A percentile compares a stretch with the other conserved stretches of the same genome.
These are phyloP conservation scores for Moringa oleifera DNA, from an alignment of 345 rosid species.

Conservation along the genomic window DNA sequence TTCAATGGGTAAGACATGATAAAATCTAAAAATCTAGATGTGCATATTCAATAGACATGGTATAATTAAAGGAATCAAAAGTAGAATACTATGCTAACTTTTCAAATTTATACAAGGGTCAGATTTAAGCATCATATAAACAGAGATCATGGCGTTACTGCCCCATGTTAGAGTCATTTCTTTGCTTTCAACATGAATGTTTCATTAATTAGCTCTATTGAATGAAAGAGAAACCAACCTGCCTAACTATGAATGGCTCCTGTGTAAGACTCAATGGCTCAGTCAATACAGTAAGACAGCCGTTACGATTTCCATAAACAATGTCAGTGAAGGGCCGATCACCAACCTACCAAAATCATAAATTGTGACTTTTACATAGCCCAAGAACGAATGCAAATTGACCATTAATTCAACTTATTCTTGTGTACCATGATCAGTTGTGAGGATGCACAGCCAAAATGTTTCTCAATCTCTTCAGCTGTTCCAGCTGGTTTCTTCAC, in stretches of 20 bases:
- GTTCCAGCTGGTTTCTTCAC: constrained; percentile 94
- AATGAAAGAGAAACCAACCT: constrained; percentile 47
- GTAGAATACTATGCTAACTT: too few species aligned
- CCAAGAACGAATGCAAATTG: constrained; percentile 1
- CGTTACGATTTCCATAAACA: constrained; percentile 82
- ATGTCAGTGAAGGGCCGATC: constrained; percentile 94
- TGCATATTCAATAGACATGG: background rate
- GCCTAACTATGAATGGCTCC: constrained; percentile 94
- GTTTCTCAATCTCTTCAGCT: constrained; percentile 89
- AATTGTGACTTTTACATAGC: constrained; percentile 11
- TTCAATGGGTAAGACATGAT: background rate
- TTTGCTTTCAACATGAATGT: constrained; percentile 1
- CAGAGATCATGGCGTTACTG: background rate
- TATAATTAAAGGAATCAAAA: background rate
- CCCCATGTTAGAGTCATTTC: constrained; percentile 1
- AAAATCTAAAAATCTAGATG: constrained; percentile 4
- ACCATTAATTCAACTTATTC: constrained; percentile 12
- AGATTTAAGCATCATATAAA: background rate
- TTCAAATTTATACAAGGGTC: background rate
- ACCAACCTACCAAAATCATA: constrained; percentile 61
- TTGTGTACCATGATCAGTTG: constrained; percentile 73
- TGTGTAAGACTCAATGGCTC: constrained; percentile 71
- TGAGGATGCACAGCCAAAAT: constrained; percentile 81
- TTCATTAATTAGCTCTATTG: background rate
- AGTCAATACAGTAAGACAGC: constrained; percentile 70